Evolutionary conservation across 768 basidiomycete genomes (phyloP).

Genomic region (Coprinopsis strossmayeri): DNA sequence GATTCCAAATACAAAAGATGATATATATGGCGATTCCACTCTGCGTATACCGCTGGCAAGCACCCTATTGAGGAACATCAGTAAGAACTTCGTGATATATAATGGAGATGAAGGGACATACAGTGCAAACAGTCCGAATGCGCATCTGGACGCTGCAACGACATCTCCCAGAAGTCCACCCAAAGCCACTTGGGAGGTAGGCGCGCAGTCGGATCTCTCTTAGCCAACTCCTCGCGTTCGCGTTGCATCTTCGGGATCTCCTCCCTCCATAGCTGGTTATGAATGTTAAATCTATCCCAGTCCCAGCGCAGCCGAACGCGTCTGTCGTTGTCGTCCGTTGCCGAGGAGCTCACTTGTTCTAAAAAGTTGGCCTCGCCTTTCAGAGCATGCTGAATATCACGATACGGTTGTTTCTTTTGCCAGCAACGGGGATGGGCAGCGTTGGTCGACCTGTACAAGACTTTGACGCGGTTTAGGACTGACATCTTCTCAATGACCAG

Average conservation of each 20-base stretch:
- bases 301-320: conserved; percentile 13
- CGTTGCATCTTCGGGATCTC: not conserved
- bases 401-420: conserved; percentile 6
- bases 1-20: conserved; percentile 7
- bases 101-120: conserved; percentile 4
- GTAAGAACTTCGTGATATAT: not conserved
- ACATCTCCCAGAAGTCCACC: conserved; percentile 15
- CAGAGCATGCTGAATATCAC: not conserved
- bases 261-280: conserved; percentile 13
- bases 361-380: not conserved
- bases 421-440: conserved; percentile 4
- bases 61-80: conserved; percentile 3
- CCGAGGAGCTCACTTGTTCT: not conserved
- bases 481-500: not conserved
- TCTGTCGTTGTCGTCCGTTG: conserved; percentile 6
- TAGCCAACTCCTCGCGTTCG: not conserved
- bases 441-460: conserved; percentile 2
- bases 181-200: conserved; percentile 10
- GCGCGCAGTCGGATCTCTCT: not conserved
- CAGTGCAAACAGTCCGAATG: conserved; percentile 17
- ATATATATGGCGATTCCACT: conserved; percentile 9
- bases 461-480: not conserved
- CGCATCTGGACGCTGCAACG: conserved; percentile 16
- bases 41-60: conserved; percentile 2
- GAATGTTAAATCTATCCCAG: conserved; percentile 14